Percentiles rank a stretch among this genome's conserved stretches.
These are phyloP conservation scores for Russula griseocarnosa DNA, from an alignment of 768 basidiomycete species.

Conservation along the genomic window DNA sequence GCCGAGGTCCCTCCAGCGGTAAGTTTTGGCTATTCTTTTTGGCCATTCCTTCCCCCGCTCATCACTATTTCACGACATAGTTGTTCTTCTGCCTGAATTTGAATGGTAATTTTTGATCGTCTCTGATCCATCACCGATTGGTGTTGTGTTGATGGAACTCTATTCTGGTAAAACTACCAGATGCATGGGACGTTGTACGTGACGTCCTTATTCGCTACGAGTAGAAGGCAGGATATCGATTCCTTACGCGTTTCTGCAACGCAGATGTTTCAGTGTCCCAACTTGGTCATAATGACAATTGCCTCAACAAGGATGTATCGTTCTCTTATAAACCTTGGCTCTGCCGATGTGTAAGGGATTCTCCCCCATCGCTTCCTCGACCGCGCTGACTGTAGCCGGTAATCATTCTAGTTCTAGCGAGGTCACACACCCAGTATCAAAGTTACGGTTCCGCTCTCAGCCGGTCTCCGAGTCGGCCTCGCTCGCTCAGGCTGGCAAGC, in stretches of 20 bases:
- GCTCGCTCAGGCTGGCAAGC: background rate
- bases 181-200: background rate
- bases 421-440: background rate
- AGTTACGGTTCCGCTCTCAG: background rate
- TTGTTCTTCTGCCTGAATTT: constrained; percentile 7
- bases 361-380: background rate
- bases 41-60: background rate
- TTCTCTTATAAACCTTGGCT: background rate
- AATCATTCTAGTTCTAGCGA: background rate
- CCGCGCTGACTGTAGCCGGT: background rate
- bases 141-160: background rate
- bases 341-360: background rate
- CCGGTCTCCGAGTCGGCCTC: too few relatives aligned
- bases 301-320: background rate
- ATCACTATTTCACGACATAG: background rate
- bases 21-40: background rate
- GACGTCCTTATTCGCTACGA: background rate
- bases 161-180: background rate
- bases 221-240: background rate
- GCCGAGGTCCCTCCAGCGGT: constrained; percentile 3
- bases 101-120: background rate
- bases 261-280: background rate
- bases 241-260: background rate
- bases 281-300: background rate
- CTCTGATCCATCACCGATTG: background rate